These are phyloP conservation scores for Tetrahymena borealis DNA, from an alignment of 73 alveolate species.

Conservation along the genomic window DNA sequence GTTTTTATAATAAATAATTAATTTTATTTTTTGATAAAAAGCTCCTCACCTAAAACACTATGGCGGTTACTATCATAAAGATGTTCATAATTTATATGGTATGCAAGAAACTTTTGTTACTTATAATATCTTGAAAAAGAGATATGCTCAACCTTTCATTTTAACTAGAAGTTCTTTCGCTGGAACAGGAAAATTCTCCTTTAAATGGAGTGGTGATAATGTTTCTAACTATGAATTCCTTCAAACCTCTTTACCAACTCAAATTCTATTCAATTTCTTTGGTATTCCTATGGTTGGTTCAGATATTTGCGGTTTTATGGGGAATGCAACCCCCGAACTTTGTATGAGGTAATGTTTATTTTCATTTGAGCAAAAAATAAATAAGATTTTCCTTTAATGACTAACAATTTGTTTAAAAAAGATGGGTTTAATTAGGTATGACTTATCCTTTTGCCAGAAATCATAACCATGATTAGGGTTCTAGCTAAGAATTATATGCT, in stretches of 20 bases:
- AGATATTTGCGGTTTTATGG: slow-evolving; percentile 81
- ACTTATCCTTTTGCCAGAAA: slow-evolving; percentile 72
- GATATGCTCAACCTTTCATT: slow-evolving; percentile 66
- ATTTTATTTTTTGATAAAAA: not conserved
- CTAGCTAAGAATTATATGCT: slow-evolving; percentile 46
- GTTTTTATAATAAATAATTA: not conserved
- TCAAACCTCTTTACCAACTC: slow-evolving; percentile 67
- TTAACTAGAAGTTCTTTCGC: slow-evolving; percentile 74
- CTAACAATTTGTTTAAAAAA: not conserved
- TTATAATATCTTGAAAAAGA: slow-evolving; percentile 6
- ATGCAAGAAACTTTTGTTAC: slow-evolving; percentile 18
- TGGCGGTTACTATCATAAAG: slow-evolving; percentile 32
- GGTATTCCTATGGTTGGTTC: slow-evolving; percentile 92
- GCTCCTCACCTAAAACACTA: slow-evolving; percentile 28
- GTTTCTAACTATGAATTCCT: slow-evolving; percentile 53
- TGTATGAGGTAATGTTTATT: slow-evolving; percentile 46
- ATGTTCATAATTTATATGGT: slow-evolving; percentile 44
- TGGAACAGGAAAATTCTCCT: slow-evolving; percentile 79
- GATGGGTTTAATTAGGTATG: slow-evolving; percentile 66
- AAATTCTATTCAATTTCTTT: slow-evolving; percentile 74
- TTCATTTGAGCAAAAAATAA: not conserved
- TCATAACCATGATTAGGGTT: slow-evolving; percentile 53
- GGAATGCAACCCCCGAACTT: slow-evolving; percentile 54
- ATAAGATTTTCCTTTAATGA: too few relatives aligned
- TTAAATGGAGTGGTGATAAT: slow-evolving; percentile 83